Evolutionary conservation across 1,139 yeast genomes (phyloP).

Genomic region (Pichia sp.): DNA sequence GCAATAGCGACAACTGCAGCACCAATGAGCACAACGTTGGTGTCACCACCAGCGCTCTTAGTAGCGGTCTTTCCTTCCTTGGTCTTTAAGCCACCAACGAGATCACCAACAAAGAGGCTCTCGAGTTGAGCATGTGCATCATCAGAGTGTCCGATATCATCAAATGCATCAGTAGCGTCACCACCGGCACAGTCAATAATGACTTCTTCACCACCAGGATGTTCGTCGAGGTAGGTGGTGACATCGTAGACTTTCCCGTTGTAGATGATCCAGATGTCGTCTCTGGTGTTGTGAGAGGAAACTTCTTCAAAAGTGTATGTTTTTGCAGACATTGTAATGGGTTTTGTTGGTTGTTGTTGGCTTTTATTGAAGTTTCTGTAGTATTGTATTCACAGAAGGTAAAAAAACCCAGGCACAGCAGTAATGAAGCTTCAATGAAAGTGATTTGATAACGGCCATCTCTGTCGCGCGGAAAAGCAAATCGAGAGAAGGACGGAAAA

Average conservation of each 20-base stretch:
- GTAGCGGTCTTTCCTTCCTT: slow-evolving; percentile 6
- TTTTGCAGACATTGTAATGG: slow-evolving; percentile 29
- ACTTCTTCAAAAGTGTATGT: slow-evolving; percentile 62
- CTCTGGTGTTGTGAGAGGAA: slow-evolving; percentile 65
- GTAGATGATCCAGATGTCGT: slow-evolving; percentile 86
- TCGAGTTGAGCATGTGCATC: slow-evolving; percentile 79
- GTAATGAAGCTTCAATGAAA: no score
- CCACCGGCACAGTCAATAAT: slow-evolving; percentile 83
- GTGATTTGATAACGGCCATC: no score
- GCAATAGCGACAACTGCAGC: slow-evolving; percentile 22
- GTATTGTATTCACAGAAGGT: no score
- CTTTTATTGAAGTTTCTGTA: no score
- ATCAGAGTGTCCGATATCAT: slow-evolving; percentile 96
- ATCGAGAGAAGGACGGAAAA: no score
- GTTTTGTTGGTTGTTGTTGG: no score
- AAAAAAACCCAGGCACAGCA: no score
- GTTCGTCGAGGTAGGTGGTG: slow-evolving; percentile 82
- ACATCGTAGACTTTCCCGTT: slow-evolving; percentile 89
- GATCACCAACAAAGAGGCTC: slow-evolving; percentile 62
- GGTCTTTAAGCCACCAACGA: slow-evolving; percentile 33
- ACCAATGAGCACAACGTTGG: slow-evolving; percentile 17
- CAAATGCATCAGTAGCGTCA: slow-evolving; percentile 92
- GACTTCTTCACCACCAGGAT: slow-evolving; percentile 99
- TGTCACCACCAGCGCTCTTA: slow-evolving; percentile 9
- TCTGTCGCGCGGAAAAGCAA: no score